phyloP scores from a whole-genome alignment of 768 basidiomycete genomes.

The Coprinopsis sp. region DNA sequence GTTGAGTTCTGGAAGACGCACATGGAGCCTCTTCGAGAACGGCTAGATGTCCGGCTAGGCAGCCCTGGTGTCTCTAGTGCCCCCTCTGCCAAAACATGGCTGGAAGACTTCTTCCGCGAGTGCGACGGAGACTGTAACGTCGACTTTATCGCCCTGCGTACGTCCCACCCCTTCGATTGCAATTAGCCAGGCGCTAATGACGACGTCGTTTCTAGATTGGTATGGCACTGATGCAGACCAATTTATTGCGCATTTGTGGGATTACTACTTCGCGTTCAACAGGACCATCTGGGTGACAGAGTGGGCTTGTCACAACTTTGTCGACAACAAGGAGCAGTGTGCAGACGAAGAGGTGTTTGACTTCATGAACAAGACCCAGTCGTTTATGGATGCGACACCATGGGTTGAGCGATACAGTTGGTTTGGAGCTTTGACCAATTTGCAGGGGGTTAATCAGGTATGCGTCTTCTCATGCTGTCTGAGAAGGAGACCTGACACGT shows the following conservation, averaged over 20 bases:
- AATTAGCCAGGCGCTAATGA: background rate
- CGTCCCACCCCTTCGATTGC: constrained; percentile 13
- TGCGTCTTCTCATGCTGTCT: constrained; percentile 6
- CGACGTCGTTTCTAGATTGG: constrained; percentile 32
- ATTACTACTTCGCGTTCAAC: constrained; percentile 49
- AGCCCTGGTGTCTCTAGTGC: constrained; percentile 51
- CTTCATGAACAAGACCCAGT: constrained; percentile 49
- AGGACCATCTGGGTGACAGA: constrained; percentile 57
- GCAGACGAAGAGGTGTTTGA: constrained; percentile 36
- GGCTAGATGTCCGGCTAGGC: constrained; percentile 44
- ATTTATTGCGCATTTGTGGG: constrained; percentile 43
- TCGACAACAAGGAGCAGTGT: constrained; percentile 38
- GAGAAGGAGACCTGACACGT: background rate
- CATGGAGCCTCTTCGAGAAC: constrained; percentile 44
- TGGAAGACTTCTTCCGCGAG: constrained; percentile 45
- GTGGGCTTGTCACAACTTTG: constrained; percentile 54
- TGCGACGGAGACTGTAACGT: constrained; percentile 49
- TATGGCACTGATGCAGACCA: constrained; percentile 48
- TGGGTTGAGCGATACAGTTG: constrained; percentile 60
- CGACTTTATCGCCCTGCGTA: constrained; percentile 54
- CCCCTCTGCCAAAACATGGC: constrained; percentile 49
- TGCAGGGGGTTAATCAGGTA: constrained; percentile 46
- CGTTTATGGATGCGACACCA: constrained; percentile 46
- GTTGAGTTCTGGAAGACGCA: constrained; percentile 48
- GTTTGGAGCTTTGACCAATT: constrained; percentile 53